phyloP scores from a whole-genome alignment of 202 grass and related monocot species.

The Panicum virgatum region DNA sequence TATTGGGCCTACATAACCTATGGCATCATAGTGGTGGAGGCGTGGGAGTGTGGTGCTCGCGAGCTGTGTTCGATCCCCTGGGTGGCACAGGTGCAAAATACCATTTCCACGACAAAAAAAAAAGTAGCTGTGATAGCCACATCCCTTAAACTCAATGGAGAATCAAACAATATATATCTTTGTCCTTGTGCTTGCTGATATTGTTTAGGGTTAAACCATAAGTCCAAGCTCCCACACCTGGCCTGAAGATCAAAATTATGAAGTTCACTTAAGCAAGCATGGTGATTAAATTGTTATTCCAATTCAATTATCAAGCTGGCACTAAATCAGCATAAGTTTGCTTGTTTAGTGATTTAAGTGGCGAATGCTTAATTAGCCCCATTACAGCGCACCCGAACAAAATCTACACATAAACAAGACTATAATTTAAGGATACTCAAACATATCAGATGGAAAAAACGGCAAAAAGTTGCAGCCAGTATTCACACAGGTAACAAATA shows the following conservation, averaged over 20 bases:
- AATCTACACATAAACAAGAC: slow-evolving; percentile 3
- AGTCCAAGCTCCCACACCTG: neutral
- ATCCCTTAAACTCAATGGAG: neutral
- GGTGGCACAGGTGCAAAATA: neutral
- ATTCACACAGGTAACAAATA: slow-evolving; percentile 1
- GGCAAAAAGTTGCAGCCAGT: neutral
- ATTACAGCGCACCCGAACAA: slow-evolving; percentile 19
- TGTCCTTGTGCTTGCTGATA: neutral
- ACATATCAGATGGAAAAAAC: slow-evolving; percentile 25
- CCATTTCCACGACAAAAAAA: neutral
- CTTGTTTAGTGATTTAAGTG: neutral
- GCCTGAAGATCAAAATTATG: neutral
- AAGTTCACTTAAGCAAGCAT: slow-evolving; percentile 4
- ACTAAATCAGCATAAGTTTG: neutral
- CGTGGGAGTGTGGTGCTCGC: neutral
- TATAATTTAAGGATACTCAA: neutral
- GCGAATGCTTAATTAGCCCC: neutral
- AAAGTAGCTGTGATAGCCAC: neutral
- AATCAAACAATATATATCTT: slow-evolving; percentile 8
- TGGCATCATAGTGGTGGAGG: neutral
- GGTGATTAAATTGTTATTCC: slow-evolving; percentile 1
- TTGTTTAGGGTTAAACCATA: slow-evolving; percentile 1
- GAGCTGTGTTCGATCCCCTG: slow-evolving; percentile 1
- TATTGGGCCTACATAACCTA: neutral
- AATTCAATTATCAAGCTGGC: neutral